Base-by-base conservation (phyloP, 1,139 yeast genomes). In the Yamadazyma triangularis region DNA sequence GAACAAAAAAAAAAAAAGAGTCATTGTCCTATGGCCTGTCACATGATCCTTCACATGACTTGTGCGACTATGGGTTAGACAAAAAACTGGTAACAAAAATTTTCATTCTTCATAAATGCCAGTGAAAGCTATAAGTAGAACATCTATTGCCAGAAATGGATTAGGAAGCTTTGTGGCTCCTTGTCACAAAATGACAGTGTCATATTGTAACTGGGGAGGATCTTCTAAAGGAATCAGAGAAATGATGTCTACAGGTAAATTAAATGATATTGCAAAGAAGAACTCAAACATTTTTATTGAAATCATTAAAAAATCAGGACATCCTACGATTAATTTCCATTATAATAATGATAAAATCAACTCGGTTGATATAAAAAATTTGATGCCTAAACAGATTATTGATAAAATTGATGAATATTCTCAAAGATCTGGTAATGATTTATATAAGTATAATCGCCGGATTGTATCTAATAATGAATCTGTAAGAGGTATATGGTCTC, bases 401-500 rank as follows among this genome's bases (percentile, higher is more conserved):
- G 61, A 69, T 42, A 79, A 78, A 51, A 75, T 84, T 40, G 70
- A 74, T 45, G 83, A 78, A 42, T 52, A 52, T 45, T 50, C 63
- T 32, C 70, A 62, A 47, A 50, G 63, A 36, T 56, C 64, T 33
- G 74, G 73, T 26, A 57, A 58, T 32, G 54, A 56, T 8, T 57
- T 64, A 36, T 60, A 63, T 53, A 68, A 67, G 45, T 65, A 45
- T 50, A 68, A 68, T 55, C 79, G 82, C 43, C 81, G 83, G 45
- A 97, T 91, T 25, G 73, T 77, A 55, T 81, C 95, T 26, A 58
- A 71, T 38, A 91, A 89, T 56, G 77, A 75, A 38, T 81, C 95
- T 30, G 91, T 91, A 12, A 82, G 99, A 70, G 99, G 98, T 49
- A 71, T 91, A 32, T 91, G 99, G 98, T 87, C 96, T 29, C 98